These are phyloP conservation scores for Citropsis articulata DNA, from an alignment of 345 rosid species.

Conservation along the genomic window DNA sequence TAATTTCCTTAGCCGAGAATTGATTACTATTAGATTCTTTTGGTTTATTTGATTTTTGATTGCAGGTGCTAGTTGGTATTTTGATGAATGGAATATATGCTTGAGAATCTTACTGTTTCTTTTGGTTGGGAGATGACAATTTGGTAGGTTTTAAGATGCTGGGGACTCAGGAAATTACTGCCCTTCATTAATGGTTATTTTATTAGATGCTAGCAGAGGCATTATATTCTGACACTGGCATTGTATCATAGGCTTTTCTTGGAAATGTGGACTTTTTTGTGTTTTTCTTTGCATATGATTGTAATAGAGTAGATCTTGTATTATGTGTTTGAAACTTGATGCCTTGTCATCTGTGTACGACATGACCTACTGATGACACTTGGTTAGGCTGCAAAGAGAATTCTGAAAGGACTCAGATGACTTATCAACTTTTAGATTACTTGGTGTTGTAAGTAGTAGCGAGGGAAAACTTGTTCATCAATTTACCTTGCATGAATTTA, in stretches of 20 bases:
- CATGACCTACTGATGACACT: background rate
- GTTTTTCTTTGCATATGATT: background rate
- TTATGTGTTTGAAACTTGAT: conserved; percentile 1
- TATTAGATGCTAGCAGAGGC: background rate
- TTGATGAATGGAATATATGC: too few species aligned
- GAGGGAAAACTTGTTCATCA: too few species aligned
- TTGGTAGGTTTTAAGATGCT: background rate
- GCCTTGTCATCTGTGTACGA: background rate
- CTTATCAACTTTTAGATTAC: background rate
- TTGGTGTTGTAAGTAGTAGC: too few species aligned
- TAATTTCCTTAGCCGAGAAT: too few species aligned
- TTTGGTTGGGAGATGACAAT: background rate
- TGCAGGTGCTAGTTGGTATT: too few species aligned
- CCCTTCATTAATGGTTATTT: background rate
- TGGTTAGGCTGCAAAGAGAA: background rate
- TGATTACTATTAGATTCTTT: too few species aligned
- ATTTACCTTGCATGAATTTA: too few species aligned
- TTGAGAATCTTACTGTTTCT: too few species aligned
- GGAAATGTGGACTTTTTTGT: background rate
- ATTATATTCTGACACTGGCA: background rate
- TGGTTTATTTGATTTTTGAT: background rate
- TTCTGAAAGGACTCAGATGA: background rate
- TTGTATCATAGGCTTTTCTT: background rate
- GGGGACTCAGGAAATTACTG: background rate
- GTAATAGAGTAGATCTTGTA: background rate